Evolutionary conservation across 129 eudicot species (phyloP).

Genomic region (Oenanthe sinensis): DNA sequence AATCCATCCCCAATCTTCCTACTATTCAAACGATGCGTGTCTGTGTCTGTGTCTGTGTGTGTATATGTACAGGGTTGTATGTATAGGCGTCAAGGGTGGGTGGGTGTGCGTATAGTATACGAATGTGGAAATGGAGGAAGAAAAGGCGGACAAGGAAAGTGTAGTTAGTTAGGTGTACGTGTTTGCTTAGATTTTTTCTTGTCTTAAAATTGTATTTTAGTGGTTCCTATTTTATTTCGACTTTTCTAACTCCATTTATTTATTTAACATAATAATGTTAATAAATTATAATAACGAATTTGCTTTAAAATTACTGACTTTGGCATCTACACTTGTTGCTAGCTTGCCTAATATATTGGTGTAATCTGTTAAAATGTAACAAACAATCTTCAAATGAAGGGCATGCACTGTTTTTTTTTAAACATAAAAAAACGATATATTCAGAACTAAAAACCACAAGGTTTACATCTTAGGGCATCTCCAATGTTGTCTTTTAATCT

Average conservation of each 20-base stretch:
- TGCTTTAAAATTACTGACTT: too few relatives aligned
- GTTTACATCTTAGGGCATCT: neutral
- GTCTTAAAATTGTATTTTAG: neutral
- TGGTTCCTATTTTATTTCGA: neutral
- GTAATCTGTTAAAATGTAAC: too few relatives aligned
- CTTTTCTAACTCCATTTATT: neutral
- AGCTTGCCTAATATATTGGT: too few relatives aligned
- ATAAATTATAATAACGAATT: too few relatives aligned
- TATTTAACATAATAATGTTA: too few relatives aligned
- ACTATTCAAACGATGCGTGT: neutral
- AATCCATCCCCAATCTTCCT: slow-evolving; percentile 39
- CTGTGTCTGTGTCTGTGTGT: too few relatives aligned
- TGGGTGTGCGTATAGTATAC: slow-evolving; percentile 13
- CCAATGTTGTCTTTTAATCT: too few relatives aligned
- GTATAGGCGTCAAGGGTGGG: slow-evolving; percentile 1
- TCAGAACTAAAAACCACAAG: neutral
- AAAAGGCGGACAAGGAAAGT: neutral
- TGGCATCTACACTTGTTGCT: too few relatives aligned
- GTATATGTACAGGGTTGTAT: neutral
- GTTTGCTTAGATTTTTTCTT: neutral
- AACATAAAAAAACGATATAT: too few relatives aligned
- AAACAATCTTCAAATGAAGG: too few relatives aligned
- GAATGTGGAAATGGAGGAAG: slow-evolving; percentile 20
- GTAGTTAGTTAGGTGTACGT: neutral
- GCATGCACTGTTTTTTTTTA: neutral